Evolutionary conservation across 169 alveolate species (phyloP).

Genomic region (Plasmodium gallinaceum): DNA sequence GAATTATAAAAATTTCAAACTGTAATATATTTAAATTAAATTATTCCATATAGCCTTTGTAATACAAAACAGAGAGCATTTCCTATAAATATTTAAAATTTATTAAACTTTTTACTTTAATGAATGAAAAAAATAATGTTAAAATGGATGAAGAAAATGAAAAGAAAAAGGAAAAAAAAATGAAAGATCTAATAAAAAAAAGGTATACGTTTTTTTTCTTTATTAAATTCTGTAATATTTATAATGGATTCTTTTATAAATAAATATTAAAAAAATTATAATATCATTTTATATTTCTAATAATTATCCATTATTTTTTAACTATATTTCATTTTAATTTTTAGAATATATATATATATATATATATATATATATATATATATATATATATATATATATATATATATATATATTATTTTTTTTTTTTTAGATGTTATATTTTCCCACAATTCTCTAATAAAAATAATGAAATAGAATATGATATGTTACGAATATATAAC

Average conservation of each 20-base stretch:
- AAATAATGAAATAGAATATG: constrained; percentile 64
- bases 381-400: background rate
- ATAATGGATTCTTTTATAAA: no score
- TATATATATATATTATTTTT: background rate
- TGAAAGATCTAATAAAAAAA: constrained; percentile 38
- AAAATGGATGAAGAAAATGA: constrained; percentile 70
- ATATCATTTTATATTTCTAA: background rate
- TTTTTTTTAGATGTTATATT: constrained; percentile 24
- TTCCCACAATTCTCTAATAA: constrained; percentile 52
- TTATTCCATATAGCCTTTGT: background rate
- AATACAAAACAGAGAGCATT: background rate
- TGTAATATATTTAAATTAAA: background rate
- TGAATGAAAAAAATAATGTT: constrained; percentile 39
- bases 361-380: background rate
- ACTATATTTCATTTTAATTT: no score
- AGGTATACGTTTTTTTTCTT: constrained; percentile 19
- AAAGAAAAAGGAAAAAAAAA: constrained; percentile 8
- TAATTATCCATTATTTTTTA: background rate
- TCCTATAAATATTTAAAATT: background rate
- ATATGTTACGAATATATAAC: constrained; percentile 36
- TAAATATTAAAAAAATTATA: no score
- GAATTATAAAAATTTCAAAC: no score
- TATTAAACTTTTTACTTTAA: background rate
- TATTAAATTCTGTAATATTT: background rate
- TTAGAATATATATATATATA: constrained; percentile 2